A percentile compares a stretch with the other conserved stretches of the same genome.
phyloP scores from a whole-genome alignment of 345 rosid genomes.

The Passiflora organensis region DNA sequence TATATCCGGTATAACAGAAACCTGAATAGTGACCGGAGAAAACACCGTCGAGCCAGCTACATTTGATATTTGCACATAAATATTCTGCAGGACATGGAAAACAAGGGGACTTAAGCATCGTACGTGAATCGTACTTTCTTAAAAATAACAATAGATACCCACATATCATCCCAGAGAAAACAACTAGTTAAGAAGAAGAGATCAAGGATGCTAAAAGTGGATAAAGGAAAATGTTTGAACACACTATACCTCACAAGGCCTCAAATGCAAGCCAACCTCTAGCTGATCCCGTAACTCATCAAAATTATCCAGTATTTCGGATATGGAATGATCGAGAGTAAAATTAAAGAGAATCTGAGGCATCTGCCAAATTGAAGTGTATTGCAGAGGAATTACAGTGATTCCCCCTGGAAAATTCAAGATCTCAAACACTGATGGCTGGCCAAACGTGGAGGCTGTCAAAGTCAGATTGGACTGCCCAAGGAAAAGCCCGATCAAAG shows the following conservation, averaged over 20 bases:
- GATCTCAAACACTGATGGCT: constrained; percentile 55
- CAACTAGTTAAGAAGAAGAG: not conserved
- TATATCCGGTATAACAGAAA: constrained; percentile 39
- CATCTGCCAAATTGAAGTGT: constrained; percentile 40
- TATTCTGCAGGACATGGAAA: constrained; percentile 27
- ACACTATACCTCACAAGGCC: constrained; percentile 50
- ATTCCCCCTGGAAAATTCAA: constrained; percentile 74
- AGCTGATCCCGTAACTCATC: constrained; percentile 46
- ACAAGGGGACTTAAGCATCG: too few species aligned
- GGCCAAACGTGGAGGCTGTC: constrained; percentile 50
- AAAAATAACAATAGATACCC: not conserved
- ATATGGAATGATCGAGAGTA: constrained; percentile 52
- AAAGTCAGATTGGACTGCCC: constrained; percentile 52
- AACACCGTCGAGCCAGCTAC: constrained; percentile 55
- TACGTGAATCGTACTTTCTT: too few species aligned
- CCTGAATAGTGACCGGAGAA: constrained; percentile 50
- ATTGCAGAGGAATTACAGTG: constrained; percentile 44
- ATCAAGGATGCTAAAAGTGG: not conserved
- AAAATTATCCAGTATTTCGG: constrained; percentile 45
- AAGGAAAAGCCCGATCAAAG: constrained; percentile 55
- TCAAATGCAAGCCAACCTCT: constrained; percentile 43
- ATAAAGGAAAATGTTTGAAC: not conserved
- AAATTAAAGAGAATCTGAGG: constrained; percentile 50
- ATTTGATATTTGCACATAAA: constrained; percentile 50
- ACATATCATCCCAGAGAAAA: not conserved